Evolutionary conservation across 176 grass and related monocot species (phyloP).

Genomic region (Bolboschoenus planiculmis): DNA sequence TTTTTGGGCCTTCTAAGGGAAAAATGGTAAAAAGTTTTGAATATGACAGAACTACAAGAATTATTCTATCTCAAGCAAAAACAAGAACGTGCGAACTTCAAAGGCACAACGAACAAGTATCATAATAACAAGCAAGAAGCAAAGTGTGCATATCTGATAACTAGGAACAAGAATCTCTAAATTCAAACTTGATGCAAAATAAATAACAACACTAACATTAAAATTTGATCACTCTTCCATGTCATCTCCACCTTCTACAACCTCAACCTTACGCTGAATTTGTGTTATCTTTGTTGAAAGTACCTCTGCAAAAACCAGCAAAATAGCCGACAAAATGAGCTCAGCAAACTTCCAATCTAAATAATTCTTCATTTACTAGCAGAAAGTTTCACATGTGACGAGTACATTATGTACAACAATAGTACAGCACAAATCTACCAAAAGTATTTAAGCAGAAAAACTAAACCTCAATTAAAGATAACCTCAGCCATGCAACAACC

Average conservation of each 20-base stretch:
- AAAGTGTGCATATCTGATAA: constrained; percentile 10
- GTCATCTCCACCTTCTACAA: constrained; percentile 42
- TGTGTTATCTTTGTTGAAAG: constrained; percentile 66
- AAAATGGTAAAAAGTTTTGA: neutral
- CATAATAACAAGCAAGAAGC: neutral
- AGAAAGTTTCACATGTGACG: neutral
- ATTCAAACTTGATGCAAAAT: constrained; percentile 7
- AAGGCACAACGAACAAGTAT: neutral
- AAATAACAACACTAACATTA: neutral
- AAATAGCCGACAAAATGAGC: neutral
- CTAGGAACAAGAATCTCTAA: constrained; percentile 10
- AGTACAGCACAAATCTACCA: neutral
- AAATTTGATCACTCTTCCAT: constrained; percentile 74
- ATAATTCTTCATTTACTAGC: neutral
- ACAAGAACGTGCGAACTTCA: neutral
- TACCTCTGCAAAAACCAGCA: constrained; percentile 55
- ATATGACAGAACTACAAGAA: neutral
- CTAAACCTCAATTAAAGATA: neutral
- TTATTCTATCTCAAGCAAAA: neutral
- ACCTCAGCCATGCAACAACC: neutral
- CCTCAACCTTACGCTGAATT: constrained; percentile 44
- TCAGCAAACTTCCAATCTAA: neutral
- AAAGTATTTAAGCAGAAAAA: neutral
- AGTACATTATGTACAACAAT: neutral
- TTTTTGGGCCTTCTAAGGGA: too few species aligned